Base-by-base conservation (phyloP, 495 filamentous ascomycete genomes). In the Astrothelium subdiscretum region DNA sequence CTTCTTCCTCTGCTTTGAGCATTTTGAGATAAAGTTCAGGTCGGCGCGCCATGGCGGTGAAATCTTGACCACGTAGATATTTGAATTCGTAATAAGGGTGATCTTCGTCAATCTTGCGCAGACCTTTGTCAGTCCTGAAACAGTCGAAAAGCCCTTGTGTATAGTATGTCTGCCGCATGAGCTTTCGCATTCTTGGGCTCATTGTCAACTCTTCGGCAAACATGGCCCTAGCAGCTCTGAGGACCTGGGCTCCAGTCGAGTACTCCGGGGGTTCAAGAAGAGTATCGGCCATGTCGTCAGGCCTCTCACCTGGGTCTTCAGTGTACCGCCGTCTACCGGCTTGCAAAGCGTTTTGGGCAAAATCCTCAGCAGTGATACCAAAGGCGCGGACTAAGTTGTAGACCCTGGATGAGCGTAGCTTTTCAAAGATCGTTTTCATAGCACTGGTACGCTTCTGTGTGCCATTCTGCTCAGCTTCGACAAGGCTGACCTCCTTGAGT, bases 51-150 rank as follows among this genome's bases (percentile, higher is more conserved):
- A 97, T 84, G 63, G 94, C 87, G 35, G 76, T 77, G 59, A 97
- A 82, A 52, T 85, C 87, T 70, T 96, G 91, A 67, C 94, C 89
- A 40, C 89, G 82, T 20, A 97, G 85, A 64, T 98, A 98, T 69
- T 98, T 98, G 76, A 98, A 92, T 72, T 96, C 94, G 72, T 96
- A 96, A 73, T 94, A 97, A 0, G 89, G 91, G 69, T 97, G 90
- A 35, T 95, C 85, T 58, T 97, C 95, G 64, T 96, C 92, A 67
- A 98, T 97, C 68, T 88, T 87, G 35, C 87, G 86, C n/a, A 95
- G 78, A 31, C 94, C 94, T 71, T 97, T 97, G 54, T 96, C 91
- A 10, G 94, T 98, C 59, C 92, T 85, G 64, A 83, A 83, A 69
- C 92, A 94, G 74, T 91, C 90, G 59, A 97, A 82, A 32, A 86